A percentile compares a stretch with the other conserved stretches of the same genome.
These are phyloP conservation scores for Dactylonectria estremocensis DNA, from an alignment of 2,329 filamentous ascomycete genomes.

Conservation along the genomic window DNA sequence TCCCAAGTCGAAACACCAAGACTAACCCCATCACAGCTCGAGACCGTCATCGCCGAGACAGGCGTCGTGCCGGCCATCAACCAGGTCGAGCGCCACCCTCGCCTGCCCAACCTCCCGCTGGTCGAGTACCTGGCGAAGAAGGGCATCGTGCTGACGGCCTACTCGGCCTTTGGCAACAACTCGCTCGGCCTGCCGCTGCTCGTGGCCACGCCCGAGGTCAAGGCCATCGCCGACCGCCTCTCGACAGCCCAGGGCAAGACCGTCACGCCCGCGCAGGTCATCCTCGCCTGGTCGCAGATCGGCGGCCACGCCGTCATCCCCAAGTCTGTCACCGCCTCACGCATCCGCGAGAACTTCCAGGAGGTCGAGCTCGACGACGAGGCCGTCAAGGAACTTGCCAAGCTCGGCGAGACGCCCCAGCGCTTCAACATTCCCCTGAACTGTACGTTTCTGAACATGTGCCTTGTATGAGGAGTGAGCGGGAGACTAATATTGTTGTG, in stretches of 20 bases:
- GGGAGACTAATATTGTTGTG: slow-evolving; percentile 26
- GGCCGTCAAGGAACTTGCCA: slow-evolving; percentile 73
- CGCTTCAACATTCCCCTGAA: slow-evolving; percentile 63
- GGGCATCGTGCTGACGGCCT: slow-evolving; percentile 77
- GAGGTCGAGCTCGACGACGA: slow-evolving; percentile 73
- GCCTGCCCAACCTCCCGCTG: slow-evolving; percentile 70
- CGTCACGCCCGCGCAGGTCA: slow-evolving; percentile 61
- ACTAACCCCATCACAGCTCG: slow-evolving; percentile 55
- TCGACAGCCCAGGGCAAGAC: slow-evolving; percentile 53
- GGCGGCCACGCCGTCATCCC: slow-evolving; percentile 81
- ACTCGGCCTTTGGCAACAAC: slow-evolving; percentile 71
- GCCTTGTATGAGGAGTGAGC: too few species aligned
- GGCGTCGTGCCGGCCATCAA: slow-evolving; percentile 75
- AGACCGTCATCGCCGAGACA: slow-evolving; percentile 69
- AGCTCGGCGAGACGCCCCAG: slow-evolving; percentile 68
- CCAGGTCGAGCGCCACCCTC: slow-evolving; percentile 79
- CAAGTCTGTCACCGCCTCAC: slow-evolving; percentile 78
- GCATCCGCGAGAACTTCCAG: slow-evolving; percentile 80
- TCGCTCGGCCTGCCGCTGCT: slow-evolving; percentile 63
- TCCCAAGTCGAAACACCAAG: slow-evolving; percentile 6
- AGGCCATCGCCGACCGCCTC: slow-evolving; percentile 68
- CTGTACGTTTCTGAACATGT: slow-evolving; percentile 51
- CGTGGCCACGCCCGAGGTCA: slow-evolving; percentile 70
- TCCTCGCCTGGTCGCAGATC: slow-evolving; percentile 72
- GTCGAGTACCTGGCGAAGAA: slow-evolving; percentile 74